Evolutionary conservation across 2,329 filamentous ascomycete species (phyloP).

Genomic region (Botrytis pseudocinerea): DNA sequence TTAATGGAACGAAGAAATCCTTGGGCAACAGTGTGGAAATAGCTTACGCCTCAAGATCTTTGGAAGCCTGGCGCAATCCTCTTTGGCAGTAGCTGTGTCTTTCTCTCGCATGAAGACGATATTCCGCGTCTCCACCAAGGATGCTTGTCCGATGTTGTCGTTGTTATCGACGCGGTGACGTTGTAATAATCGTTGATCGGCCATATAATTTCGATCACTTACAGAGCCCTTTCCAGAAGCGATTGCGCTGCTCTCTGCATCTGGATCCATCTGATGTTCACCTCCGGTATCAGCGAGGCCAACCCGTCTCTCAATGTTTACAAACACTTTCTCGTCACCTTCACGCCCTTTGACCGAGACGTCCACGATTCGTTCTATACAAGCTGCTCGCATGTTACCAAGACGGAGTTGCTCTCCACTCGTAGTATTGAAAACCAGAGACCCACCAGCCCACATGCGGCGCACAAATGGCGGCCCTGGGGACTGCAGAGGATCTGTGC

Average conservation of each 20-base stretch:
- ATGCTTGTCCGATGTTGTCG: conserved; percentile 15
- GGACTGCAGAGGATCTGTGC: conserved; percentile 77
- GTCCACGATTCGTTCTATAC: conserved; percentile 49
- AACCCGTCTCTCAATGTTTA: conserved; percentile 35
- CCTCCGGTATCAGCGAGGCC: conserved; percentile 37
- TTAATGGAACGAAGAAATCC: not conserved
- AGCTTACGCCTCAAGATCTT: conserved; percentile 36
- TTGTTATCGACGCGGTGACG: conserved; percentile 1
- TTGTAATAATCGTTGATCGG: conserved; percentile 14
- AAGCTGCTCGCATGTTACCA: conserved; percentile 44
- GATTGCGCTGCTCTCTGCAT: conserved; percentile 29
- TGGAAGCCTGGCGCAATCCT: conserved; percentile 26
- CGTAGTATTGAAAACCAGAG: conserved; percentile 54
- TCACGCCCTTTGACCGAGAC: conserved; percentile 40
- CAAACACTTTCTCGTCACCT: conserved; percentile 39
- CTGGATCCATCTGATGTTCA: not conserved
- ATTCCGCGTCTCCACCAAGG: conserved; percentile 58
- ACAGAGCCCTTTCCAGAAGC: not conserved
- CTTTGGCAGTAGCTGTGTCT: conserved; percentile 25
- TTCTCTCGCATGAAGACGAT: conserved; percentile 62
- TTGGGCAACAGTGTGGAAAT: conserved; percentile 20
- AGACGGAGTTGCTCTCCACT: conserved; percentile 34
- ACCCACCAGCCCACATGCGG: conserved; percentile 88
- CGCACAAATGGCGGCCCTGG: conserved; percentile 72
- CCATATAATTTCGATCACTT: not conserved